A percentile compares a stretch with the other conserved stretches of the same genome.
These are phyloP conservation scores for Hebeloma cylindrosporum DNA, from an alignment of 768 basidiomycete species.

Conservation along the genomic window DNA sequence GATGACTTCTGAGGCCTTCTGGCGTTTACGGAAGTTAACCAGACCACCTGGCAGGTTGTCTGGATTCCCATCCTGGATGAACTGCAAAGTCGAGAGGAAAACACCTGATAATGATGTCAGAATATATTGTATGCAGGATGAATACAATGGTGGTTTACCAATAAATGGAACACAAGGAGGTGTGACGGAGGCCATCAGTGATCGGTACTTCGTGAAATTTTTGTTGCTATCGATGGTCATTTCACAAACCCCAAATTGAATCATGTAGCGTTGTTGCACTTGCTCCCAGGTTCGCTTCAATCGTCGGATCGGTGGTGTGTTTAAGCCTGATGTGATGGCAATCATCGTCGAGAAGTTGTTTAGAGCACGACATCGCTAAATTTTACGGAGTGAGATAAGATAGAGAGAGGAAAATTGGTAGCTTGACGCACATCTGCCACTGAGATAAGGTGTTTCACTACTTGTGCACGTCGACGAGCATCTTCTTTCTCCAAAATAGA, in stretches of 20 bases:
- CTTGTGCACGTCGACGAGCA: slow-evolving; percentile 72
- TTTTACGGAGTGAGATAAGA: slow-evolving; percentile 1
- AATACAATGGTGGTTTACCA: slow-evolving; percentile 48
- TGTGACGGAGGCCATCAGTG: slow-evolving; percentile 75
- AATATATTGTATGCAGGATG: slow-evolving; percentile 9
- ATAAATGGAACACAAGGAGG: slow-evolving; percentile 98
- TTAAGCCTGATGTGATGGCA: slow-evolving; percentile 91
- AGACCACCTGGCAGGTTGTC: slow-evolving; percentile 76
- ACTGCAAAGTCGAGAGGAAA: slow-evolving; percentile 94
- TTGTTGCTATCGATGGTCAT: slow-evolving; percentile 90
- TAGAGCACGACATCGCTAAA: slow-evolving; percentile 82
- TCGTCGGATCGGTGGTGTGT: slow-evolving; percentile 89
- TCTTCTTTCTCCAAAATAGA: slow-evolving; percentile 80
- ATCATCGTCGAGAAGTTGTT: slow-evolving; percentile 99
- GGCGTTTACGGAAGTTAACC: slow-evolving; percentile 95
- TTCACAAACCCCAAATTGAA: slow-evolving; percentile 77
- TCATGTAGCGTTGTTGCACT: slow-evolving; percentile 72
- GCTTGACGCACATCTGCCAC: slow-evolving; percentile 78
- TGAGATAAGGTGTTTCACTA: slow-evolving; percentile 88
- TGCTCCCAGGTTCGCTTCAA: slow-evolving; percentile 94
- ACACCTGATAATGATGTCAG: slow-evolving; percentile 57
- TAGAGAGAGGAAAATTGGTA: neutral
- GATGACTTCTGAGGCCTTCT: slow-evolving; percentile 95
- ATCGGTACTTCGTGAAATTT: slow-evolving; percentile 92
- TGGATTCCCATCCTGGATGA: slow-evolving; percentile 95